Evolutionary conservation across 495 filamentous ascomycete species (phyloP), one percentile per base, ranked within the genome.

Genomic region (Hyaloscypha finlandica): DNA sequence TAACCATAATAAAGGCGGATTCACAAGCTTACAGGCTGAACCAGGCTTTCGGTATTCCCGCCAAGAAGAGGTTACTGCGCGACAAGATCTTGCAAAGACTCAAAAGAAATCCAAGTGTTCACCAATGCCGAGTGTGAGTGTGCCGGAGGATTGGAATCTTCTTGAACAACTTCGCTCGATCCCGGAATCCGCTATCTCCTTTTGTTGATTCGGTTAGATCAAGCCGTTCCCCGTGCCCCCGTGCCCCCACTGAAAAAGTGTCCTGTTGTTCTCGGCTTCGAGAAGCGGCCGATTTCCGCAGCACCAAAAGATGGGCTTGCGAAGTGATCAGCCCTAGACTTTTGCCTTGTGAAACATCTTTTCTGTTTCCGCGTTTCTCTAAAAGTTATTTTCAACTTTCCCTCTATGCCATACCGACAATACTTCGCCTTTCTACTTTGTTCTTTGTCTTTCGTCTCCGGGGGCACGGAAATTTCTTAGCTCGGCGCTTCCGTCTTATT

Each of bases 271-370:
- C 11, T 48, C 42, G 42, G 42, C 42, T 4, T 48, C 42, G 4
- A 14, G 42, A 48, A 48, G 42, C 42, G 42, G 42, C 42, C 42
- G 42, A 48, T 48, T 48, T 48, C 42, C 42, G 42, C 42, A 11
- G 42, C 11, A 14, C 42, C 42, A 48, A 48, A 48, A 19, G 16
- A 6, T 6, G 42, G 16, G 16, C 42, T 48, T 16, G 8, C 11
- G 35, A 63, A 63, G 60, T 63, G 60, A 63, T 63, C 39, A 63
- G 54, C 25, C 39, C 42, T 53, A 52, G 31, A 63, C 31, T 51
- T 63, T 53, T 30, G 35, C 12, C 31, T 22, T 12, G 33, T 51
- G 45, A 39, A 22, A 53, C n/a, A 16, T 19, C n/a, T 52, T 22
- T 4, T 32, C 3, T 30, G 22, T 45, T 52, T 31, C 60, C 51